Evolutionary conservation across 306 rosid species (phyloP).

Genomic region (Acacia acuminata): DNA sequence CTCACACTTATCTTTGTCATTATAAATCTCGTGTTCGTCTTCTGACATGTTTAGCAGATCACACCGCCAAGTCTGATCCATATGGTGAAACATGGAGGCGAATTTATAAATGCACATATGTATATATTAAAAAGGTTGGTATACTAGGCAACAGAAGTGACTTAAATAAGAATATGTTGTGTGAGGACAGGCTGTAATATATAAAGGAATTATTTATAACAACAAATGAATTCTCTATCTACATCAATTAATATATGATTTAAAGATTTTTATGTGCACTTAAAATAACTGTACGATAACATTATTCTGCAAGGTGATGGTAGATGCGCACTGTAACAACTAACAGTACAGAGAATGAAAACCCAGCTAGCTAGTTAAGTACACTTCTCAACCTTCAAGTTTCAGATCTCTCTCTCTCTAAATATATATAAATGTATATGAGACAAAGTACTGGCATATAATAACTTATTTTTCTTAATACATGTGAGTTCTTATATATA

Average conservation of each 20-base stretch:
- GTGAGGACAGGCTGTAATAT: slow-evolving; percentile 34
- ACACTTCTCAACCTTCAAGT: slow-evolving; percentile 25
- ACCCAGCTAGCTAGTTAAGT: slow-evolving; percentile 3
- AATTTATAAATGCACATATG: not conserved
- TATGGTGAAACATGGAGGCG: slow-evolving; percentile 34
- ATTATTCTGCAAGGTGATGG: not conserved
- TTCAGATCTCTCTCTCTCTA: slow-evolving; percentile 20
- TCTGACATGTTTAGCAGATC: slow-evolving; percentile 38
- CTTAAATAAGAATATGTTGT: slow-evolving; percentile 13
- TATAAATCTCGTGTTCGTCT: slow-evolving; percentile 29
- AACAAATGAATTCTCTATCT: not conserved
- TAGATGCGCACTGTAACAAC: slow-evolving; percentile 3
- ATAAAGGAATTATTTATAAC: not conserved
- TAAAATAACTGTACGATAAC: not conserved
- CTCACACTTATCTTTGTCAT: slow-evolving; percentile 32
- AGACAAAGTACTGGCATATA: not conserved
- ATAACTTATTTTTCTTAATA: not conserved
- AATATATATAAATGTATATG: not conserved
- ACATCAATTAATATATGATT: slow-evolving; percentile 24
- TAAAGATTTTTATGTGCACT: slow-evolving; percentile 15
- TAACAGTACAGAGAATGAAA: slow-evolving; percentile 7
- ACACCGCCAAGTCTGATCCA: slow-evolving; percentile 25
- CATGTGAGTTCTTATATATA: not conserved
- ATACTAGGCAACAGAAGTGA: slow-evolving; percentile 11
- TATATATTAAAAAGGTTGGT: not conserved